phyloP scores from a whole-genome alignment of 1,284 basidiomycete genomes.

The Sporisorium reilianum region DNA sequence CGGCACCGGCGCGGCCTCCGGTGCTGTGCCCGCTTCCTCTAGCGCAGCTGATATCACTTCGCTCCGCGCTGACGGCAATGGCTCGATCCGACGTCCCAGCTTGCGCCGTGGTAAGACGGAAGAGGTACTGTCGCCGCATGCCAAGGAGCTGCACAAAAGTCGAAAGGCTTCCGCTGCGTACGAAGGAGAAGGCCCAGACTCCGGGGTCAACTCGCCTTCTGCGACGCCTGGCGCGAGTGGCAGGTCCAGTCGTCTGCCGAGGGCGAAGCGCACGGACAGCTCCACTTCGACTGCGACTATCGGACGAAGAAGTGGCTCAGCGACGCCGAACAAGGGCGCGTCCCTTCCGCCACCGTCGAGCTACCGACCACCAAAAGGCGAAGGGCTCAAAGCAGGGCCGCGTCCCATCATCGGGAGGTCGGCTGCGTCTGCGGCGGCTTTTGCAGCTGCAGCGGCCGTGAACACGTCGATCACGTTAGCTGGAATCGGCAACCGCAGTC shows the following conservation, averaged over 20 bases:
- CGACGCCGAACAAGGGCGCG: slow-evolving; percentile 26
- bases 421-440: slow-evolving; percentile 34
- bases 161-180: slow-evolving; percentile 25
- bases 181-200: slow-evolving; percentile 19
- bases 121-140: slow-evolving; percentile 61
- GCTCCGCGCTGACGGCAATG: slow-evolving; percentile 10
- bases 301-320: slow-evolving; percentile 34
- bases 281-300: slow-evolving; percentile 26
- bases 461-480: slow-evolving; percentile 9
- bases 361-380: slow-evolving; percentile 42
- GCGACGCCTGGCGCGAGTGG: slow-evolving; percentile 4
- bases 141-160: slow-evolving; percentile 17
- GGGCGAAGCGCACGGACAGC: slow-evolving; percentile 45
- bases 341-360: slow-evolving; percentile 38
- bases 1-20: slow-evolving; percentile 15
- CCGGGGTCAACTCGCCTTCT: slow-evolving; percentile 21
- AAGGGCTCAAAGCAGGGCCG: slow-evolving; percentile 48
- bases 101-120: slow-evolving; percentile 77
- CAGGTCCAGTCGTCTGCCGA: slow-evolving; percentile 37
- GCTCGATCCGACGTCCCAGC: slow-evolving; percentile 69
- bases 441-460: slow-evolving; percentile 18
- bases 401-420: slow-evolving; percentile 50
- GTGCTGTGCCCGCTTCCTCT: neutral
- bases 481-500: slow-evolving; percentile 14
- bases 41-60: neutral